Evolutionary conservation across 2,329 filamentous ascomycete genomes (phyloP).

Genomic region (Curvularia eragrostidis): DNA sequence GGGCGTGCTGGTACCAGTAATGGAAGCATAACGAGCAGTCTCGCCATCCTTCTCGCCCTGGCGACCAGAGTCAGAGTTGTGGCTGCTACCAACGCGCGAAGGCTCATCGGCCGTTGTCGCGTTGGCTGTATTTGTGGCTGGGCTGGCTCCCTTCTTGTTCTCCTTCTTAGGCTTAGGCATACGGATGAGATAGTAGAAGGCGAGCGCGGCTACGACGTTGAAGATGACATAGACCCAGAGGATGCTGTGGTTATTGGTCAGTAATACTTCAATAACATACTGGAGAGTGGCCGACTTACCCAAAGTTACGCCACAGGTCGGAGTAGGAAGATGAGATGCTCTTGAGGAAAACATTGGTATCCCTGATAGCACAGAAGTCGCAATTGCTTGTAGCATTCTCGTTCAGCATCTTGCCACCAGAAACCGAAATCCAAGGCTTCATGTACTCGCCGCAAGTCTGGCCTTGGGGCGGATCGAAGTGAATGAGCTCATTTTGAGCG

Average conservation of each 20-base stretch:
- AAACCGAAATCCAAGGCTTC: conserved; percentile 32
- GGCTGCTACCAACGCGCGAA: conserved; percentile 19
- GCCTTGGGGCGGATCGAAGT: conserved; percentile 67
- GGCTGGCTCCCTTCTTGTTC: conserved; percentile 13
- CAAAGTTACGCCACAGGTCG: conserved; percentile 62
- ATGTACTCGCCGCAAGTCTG: conserved; percentile 51
- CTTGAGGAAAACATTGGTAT: conserved; percentile 54
- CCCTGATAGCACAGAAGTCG: conserved; percentile 49
- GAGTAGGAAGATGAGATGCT: conserved; percentile 53
- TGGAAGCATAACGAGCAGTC: conserved; percentile 18
- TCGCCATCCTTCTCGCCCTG: conserved; percentile 21
- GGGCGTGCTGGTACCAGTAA: conserved; percentile 19
- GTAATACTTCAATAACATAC: not conserved
- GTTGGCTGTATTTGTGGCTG: conserved; percentile 10
- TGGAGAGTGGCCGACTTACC: conserved; percentile 29
- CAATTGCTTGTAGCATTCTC: conserved; percentile 49
- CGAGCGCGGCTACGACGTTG: conserved; percentile 58
- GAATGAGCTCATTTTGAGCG: conserved; percentile 70
- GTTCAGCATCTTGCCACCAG: conserved; percentile 50
- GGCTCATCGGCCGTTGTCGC: conserved; percentile 14
- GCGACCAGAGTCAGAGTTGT: conserved; percentile 5
- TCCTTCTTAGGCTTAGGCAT: conserved; percentile 60
- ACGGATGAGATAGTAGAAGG: conserved; percentile 62
- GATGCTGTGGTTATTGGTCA: conserved; percentile 35
- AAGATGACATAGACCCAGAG: conserved; percentile 61